A percentile compares a stretch with the other conserved stretches of the same genome.
phyloP scores from a whole-genome alignment of 1,284 basidiomycete species.

The Pterulicium gracile region DNA sequence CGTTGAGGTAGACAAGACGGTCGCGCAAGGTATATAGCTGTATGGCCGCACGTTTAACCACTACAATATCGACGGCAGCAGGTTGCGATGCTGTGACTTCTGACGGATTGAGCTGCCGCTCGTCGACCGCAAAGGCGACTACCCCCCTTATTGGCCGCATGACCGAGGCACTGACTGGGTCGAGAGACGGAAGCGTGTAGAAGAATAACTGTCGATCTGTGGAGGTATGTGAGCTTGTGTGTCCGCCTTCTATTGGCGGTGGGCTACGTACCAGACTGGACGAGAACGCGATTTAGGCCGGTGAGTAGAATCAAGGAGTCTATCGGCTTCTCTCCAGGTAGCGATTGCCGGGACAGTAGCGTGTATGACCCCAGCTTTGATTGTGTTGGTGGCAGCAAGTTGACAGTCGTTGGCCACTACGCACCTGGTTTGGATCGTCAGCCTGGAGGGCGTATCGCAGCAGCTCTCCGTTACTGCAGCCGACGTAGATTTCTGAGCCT shows the following conservation, averaged over 20 bases:
- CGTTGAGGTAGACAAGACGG: slow-evolving; percentile 52
- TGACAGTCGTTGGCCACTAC: slow-evolving; percentile 12
- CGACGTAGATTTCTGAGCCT: slow-evolving; percentile 68
- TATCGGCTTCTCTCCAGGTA: slow-evolving; percentile 54
- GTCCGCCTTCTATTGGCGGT: slow-evolving; percentile 8
- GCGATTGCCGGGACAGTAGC: slow-evolving; percentile 53
- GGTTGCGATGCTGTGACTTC: slow-evolving; percentile 25
- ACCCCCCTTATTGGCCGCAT: slow-evolving; percentile 76
- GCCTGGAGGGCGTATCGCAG: slow-evolving; percentile 55
- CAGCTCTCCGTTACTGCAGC: slow-evolving; percentile 63
- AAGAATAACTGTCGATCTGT: slow-evolving; percentile 73
- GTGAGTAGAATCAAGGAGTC: slow-evolving; percentile 73
- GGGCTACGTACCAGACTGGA: slow-evolving; percentile 51
- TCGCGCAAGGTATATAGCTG: slow-evolving; percentile 58
- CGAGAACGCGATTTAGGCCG: slow-evolving; percentile 57
- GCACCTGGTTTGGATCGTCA: slow-evolving; percentile 39
- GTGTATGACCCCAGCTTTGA: slow-evolving; percentile 51
- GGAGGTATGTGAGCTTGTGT: not conserved
- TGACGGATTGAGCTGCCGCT: slow-evolving; percentile 55
- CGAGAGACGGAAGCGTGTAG: slow-evolving; percentile 70
- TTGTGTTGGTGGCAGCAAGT: not conserved
- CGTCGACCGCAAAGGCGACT: slow-evolving; percentile 70
- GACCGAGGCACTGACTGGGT: slow-evolving; percentile 51
- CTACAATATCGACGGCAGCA: slow-evolving; percentile 61
- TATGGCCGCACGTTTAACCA: slow-evolving; percentile 64